Evolutionary conservation across 2,329 filamentous ascomycete genomes (phyloP).

Genomic region (Xylaria arbuscula): DNA sequence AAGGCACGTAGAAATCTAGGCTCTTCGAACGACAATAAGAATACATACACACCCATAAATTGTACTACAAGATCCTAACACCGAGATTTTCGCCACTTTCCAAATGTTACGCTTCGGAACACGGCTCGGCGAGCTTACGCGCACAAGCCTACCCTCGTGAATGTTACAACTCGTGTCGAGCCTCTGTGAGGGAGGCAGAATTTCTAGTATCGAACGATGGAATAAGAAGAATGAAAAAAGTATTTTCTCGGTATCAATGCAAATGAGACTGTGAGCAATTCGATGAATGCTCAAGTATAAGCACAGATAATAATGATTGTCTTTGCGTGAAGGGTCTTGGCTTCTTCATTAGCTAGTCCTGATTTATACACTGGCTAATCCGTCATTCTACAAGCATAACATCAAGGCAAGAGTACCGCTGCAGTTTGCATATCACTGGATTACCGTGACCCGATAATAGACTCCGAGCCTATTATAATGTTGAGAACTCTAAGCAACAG

Average conservation of each 20-base stretch:
- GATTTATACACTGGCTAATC: neutral
- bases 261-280: too few relatives aligned
- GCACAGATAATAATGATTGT: neutral
- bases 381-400: neutral
- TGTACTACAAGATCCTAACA: neutral
- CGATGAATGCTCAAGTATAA: too few relatives aligned
- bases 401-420: neutral
- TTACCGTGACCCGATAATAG: neutral
- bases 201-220: too few relatives aligned
- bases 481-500: neutral
- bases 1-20: too few relatives aligned
- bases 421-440: neutral
- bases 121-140: neutral
- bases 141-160: too few relatives aligned
- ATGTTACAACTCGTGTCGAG: too few relatives aligned
- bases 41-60: too few relatives aligned
- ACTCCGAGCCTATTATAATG: neutral
- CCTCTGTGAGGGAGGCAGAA: too few relatives aligned
- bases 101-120: neutral
- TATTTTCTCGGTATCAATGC: too few relatives aligned
- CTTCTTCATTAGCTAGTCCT: neutral
- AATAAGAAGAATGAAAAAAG: too few relatives aligned
- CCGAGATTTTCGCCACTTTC: neutral
- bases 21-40: too few relatives aligned
- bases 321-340: neutral